phyloP scores from a whole-genome alignment of 371 early-diverging fungal species.

The Ecytonucleospora hepatopenaei region DNA sequence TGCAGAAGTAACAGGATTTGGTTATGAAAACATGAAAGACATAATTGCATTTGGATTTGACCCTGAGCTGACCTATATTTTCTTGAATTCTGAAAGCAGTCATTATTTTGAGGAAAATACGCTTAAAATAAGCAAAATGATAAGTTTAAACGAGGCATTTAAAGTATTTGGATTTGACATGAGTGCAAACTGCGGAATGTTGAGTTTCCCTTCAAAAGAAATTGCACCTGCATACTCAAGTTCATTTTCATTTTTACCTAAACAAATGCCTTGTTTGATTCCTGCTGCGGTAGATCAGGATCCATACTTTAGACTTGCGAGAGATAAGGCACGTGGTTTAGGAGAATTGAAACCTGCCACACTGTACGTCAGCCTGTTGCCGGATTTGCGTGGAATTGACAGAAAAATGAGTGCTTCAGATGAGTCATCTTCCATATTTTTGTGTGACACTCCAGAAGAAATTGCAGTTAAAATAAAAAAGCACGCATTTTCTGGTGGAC shows the following conservation, averaged over 20 bases:
- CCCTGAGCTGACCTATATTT: conserved; percentile 92
- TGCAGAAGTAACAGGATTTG: conserved; percentile 69
- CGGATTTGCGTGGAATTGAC: conserved; percentile 69
- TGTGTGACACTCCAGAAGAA: conserved; percentile 76
- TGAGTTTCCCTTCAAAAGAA: conserved; percentile 51
- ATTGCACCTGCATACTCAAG: conserved; percentile 54
- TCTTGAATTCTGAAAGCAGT: conserved; percentile 77
- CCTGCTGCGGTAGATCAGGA: conserved; percentile 99
- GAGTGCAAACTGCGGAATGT: conserved; percentile 46
- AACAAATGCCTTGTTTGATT: conserved; percentile 82
- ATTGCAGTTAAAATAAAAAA: conserved; percentile 95
- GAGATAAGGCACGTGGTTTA: conserved; percentile 80
- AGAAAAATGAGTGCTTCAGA: conserved; percentile 94
- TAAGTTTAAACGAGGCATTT: conserved; percentile 51
- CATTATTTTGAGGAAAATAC: conserved; percentile 60
- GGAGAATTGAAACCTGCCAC: conserved; percentile 87
- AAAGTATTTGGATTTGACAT: conserved; percentile 54
- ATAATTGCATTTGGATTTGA: conserved; percentile 94
- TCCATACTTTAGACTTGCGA: conserved; percentile 94
- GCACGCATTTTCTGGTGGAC: conserved; percentile 89
- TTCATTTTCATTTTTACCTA: conserved; percentile 50
- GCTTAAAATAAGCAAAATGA: conserved; percentile 41
- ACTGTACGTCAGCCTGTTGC: conserved; percentile 87
- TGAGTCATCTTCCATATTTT: conserved; percentile 76
- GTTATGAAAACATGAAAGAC: conserved; percentile 77